Percentiles rank a stretch among this genome's conserved stretches.
Conservation (phyloP, 2,329 filamentous ascomycete genomes). For the Fusarium succisae region DNA sequence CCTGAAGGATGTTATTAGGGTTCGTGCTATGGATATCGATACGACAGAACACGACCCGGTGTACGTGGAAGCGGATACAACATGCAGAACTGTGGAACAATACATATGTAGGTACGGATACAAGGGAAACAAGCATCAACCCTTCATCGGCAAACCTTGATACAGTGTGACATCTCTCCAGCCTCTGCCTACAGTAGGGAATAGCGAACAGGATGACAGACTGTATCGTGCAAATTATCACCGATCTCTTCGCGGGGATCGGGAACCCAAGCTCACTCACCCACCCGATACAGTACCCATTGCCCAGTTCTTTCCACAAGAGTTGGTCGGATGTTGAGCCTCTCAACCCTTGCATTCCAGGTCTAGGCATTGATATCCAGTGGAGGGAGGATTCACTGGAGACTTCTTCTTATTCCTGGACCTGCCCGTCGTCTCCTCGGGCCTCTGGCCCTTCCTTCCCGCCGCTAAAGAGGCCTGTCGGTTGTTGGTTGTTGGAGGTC, state of each 20-base stretch:
- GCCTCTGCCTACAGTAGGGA: background rate
- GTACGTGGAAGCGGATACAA: slow-evolving; percentile 13
- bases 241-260: slow-evolving; percentile 16
- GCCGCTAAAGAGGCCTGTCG: slow-evolving; percentile 35
- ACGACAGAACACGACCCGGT: slow-evolving; percentile 14
- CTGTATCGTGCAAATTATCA: background rate
- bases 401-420: background rate
- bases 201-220: background rate
- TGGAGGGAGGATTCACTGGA: background rate
- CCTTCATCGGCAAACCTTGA: background rate
- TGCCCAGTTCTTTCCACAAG: background rate
- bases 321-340: slow-evolving; percentile 24
- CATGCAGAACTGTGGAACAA: slow-evolving; percentile 4
- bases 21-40: slow-evolving; percentile 20
- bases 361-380: background rate
- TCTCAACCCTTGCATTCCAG: slow-evolving; percentile 17
- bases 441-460: slow-evolving; percentile 31
- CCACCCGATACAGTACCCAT: background rate
- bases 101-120: background rate
- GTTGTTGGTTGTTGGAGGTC: slow-evolving; percentile 1
- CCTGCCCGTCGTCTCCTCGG: slow-evolving; percentile 19
- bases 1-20: background rate
- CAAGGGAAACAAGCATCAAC: slow-evolving; percentile 4
- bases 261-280: slow-evolving; percentile 1
- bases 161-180: background rate